Evolutionary conservation across 2,329 filamentous ascomycete genomes (phyloP).

Genomic region (Cladosporium sp.): DNA sequence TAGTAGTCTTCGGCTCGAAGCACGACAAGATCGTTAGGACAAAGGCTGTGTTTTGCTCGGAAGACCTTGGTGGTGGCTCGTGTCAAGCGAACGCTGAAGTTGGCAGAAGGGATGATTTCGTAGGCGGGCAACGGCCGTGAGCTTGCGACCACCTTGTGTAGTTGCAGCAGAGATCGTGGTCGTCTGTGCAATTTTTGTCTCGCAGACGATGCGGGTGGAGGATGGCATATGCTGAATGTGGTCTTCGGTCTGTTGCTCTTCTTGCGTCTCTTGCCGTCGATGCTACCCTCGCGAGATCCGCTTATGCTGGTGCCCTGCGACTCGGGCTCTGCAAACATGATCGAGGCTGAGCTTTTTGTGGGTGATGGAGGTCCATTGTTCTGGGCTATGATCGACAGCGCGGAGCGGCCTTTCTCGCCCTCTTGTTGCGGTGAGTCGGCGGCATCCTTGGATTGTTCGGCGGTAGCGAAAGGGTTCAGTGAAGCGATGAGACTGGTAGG

Average conservation of each 20-base stretch:
- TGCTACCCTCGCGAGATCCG: constrained; percentile 30
- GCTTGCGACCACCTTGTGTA: constrained; percentile 61
- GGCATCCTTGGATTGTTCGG: constrained; percentile 9
- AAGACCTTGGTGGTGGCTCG: constrained; percentile 63
- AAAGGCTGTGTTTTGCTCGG: constrained; percentile 58
- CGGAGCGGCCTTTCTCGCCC: background rate
- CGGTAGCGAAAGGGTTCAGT: constrained; percentile 26
- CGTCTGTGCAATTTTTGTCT: constrained; percentile 61
- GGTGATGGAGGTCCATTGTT: constrained; percentile 20
- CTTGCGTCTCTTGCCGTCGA: constrained; percentile 24
- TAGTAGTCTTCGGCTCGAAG: constrained; percentile 66
- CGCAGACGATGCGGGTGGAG: constrained; percentile 55
- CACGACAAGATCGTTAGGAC: constrained; percentile 66
- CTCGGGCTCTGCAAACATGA: constrained; percentile 34
- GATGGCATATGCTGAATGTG: constrained; percentile 64
- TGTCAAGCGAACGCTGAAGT: constrained; percentile 56
- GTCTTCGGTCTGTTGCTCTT: constrained; percentile 50
- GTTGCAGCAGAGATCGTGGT: constrained; percentile 65
- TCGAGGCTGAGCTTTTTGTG: constrained; percentile 22
- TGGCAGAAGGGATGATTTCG: constrained; percentile 62
- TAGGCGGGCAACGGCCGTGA: constrained; percentile 63
- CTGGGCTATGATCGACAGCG: background rate
- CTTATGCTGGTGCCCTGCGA: constrained; percentile 25
- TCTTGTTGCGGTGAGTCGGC: background rate
- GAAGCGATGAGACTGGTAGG: constrained; percentile 25